Evolutionary conservation across 352 stramenopile genomes (phyloP), one percentile per base, ranked within the genome.

Genomic region (Phytopythium aichiense): DNA sequence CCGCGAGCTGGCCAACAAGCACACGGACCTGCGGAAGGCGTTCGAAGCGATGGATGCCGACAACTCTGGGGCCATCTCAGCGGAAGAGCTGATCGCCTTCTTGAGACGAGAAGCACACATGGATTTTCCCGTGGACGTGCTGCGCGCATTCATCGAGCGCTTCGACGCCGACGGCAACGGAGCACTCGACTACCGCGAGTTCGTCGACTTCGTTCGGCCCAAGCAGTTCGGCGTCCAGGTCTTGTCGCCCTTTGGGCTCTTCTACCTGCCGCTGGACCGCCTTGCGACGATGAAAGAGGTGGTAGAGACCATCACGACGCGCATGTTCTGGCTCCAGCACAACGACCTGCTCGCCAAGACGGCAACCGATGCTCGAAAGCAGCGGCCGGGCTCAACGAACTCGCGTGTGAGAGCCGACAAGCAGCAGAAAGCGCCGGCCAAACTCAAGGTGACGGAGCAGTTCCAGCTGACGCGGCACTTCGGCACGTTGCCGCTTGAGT

Each of bases 281-380:
- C 58, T 66, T 1, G 65, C 73, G 22, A 50, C 25, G 4, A 78
- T 83, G 66, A 18, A 37, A 6, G 53, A 69, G 11, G 65, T 79
- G 7, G 67, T 78, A 2, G 61, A 64, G 12, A 80, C 73, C 37
- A 75, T 85, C 64, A 60, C 69, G 53, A 81, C 73, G 15, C 65
- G 76, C 16, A 67, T 85, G 53, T 86, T 86, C 52, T 86, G 76
- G 76, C 71, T 83, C 58, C 71, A 86, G 61, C 76, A 86, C 67
- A 86, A 79, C 49, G 65, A 85, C 64, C 54, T 81, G 6, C 74
- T 79, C 16, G 46, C 35, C n/a, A 38, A 48, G 13, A 48, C 42
- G n/a, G 50, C 50, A 9, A 30, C 50, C n/a, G 30, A 23, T 8
- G 18, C 50, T 43, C 42, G 8, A 16, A 25, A 61, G 31, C 43